Conservation (phyloP, 257 asterid species). For the Solanum pinnatisectum region DNA sequence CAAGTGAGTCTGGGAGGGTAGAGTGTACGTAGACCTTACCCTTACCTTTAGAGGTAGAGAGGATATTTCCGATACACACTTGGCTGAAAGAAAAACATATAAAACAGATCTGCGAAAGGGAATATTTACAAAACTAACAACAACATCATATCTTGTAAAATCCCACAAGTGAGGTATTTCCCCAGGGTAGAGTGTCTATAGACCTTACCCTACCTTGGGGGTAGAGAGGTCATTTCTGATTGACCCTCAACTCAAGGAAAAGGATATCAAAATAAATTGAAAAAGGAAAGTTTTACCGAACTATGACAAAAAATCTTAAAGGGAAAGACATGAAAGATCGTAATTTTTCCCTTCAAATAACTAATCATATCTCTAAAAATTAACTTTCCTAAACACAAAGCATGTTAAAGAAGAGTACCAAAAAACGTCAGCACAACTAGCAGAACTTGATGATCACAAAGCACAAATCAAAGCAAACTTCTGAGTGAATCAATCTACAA, state of each 20-base stretch:
- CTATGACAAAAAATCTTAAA: too few species aligned
- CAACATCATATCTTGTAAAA: background rate
- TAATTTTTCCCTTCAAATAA: background rate
- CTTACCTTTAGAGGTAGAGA: background rate
- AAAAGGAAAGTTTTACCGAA: too few species aligned
- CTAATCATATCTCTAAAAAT: background rate
- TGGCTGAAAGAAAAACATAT: background rate
- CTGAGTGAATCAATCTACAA: background rate
- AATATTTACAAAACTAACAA: background rate
- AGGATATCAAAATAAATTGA: too few species aligned
- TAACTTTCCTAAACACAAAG: background rate
- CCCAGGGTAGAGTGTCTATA: background rate
- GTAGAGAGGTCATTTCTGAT: background rate
- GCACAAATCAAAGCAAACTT: background rate
- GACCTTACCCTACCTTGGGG: background rate
- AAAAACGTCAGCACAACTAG: background rate
- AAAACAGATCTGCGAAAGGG: background rate
- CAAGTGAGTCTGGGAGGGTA: background rate
- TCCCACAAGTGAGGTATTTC: background rate
- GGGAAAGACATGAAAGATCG: background rate
- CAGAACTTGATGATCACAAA: background rate
- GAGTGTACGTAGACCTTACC: background rate
- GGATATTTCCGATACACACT: background rate
- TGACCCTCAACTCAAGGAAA: background rate
- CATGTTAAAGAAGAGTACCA: background rate